Base-by-base conservation (phyloP, 2,329 filamentous ascomycete genomes). In the Beauveria bassiana region DNA sequence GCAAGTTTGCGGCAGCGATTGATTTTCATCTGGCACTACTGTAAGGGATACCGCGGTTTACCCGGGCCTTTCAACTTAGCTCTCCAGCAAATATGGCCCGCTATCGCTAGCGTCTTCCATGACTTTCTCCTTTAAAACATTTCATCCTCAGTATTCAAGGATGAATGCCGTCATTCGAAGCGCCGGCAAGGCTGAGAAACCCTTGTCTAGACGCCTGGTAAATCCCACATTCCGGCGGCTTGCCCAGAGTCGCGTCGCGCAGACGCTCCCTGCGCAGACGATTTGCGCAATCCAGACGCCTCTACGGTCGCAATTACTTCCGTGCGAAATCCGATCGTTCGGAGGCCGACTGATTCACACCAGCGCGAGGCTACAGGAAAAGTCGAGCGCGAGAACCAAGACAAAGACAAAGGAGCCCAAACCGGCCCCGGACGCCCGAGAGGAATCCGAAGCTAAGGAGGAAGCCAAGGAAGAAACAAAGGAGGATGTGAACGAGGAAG, bases 101-200 rank as follows among this genome's bases (percentile, higher is more conserved):
- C 43, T 51, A 42, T 63, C 63, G 49, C 42, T 61, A 45, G 45
- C 53, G 50, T 46, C 64, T 58, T 50, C 53, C 60, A 61, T 51
- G 40, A 43, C 46, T 26, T 62, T 62, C 60, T 62, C 52, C 60
- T 61, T 53, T 55, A 53, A 59, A 59, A 45, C 51, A 24, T 52
- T 52, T 66, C 64, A 62, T 64, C 63, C 65, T 66, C 64, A 64
- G 63, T 60, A 63, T 61, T 52, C 64, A 69, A 77, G 69, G 55
- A 83, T 82, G 81, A 78, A 75, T 68, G 75, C 77, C 62, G 68
- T 81, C 62, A 72, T 75, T 67, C 76, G 70, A 75, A 78, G 75
- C 74, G 76, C 70, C 61, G 68, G 66, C 49, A 73, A 73, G 65
- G 72, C 78, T 66, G 72, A 78, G 64, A 72, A 72, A 66, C 73